phyloP scores from a whole-genome alignment of 108 stramenopile species.

The Nitzschia putrida region DNA sequence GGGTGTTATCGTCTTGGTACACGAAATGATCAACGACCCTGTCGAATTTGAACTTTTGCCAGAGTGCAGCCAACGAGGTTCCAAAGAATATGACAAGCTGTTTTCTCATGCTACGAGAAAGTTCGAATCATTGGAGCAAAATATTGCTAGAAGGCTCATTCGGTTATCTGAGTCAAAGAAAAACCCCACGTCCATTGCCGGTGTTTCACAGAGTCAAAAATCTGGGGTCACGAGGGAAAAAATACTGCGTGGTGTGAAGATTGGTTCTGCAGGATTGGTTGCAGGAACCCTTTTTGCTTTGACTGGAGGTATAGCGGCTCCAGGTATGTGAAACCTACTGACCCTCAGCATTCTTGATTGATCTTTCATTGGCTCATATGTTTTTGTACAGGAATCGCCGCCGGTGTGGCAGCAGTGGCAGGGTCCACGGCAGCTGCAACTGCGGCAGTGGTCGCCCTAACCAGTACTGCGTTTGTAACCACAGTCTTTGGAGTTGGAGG shows the following conservation, averaged over 20 bases:
- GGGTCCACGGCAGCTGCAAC: constrained; percentile 73
- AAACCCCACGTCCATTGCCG: neutral
- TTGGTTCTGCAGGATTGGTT: constrained; percentile 67
- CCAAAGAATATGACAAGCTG: neutral
- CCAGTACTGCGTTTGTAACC: constrained; percentile 78
- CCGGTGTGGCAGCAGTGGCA: constrained; percentile 71
- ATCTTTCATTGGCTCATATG: neutral
- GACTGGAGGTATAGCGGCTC: constrained; percentile 77
- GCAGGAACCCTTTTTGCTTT: constrained; percentile 76
- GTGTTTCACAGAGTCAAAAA: neutral
- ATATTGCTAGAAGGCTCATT: constrained; percentile 68
- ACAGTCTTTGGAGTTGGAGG: constrained; percentile 89
- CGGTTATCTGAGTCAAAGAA: constrained; percentile 43
- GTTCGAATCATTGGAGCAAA: constrained; percentile 81
- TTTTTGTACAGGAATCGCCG: constrained; percentile 51
- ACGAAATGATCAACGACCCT: constrained; percentile 61
- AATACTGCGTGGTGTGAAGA: constrained; percentile 68
- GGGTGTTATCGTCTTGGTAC: constrained; percentile 71
- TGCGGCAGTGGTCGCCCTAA: constrained; percentile 64
- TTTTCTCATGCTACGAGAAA: constrained; percentile 64
- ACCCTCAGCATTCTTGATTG: neutral
- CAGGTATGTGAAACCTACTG: constrained; percentile 35
- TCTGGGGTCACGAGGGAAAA: constrained; percentile 54
- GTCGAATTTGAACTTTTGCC: constrained; percentile 22
- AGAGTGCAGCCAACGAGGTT: neutral